Evolutionary conservation across 495 filamentous ascomycete species (phyloP).

Genomic region (Penicillium angulare): DNA sequence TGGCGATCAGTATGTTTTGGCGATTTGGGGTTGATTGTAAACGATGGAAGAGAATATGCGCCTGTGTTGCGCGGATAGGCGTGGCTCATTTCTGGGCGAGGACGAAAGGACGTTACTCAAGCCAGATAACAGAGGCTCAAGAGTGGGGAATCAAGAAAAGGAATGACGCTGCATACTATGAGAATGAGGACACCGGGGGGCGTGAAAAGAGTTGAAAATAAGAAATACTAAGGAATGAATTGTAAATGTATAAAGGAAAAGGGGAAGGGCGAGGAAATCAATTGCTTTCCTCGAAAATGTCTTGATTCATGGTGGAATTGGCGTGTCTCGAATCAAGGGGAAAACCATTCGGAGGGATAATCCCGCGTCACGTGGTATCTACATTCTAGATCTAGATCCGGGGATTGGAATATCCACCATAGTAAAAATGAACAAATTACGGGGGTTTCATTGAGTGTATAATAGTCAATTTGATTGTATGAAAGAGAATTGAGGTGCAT

Average conservation of each 20-base stretch:
- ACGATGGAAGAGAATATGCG: constrained; percentile 30
- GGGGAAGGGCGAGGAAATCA: neutral
- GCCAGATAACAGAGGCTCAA: constrained; percentile 8
- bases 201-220: neutral
- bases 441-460: too few species aligned
- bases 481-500: too few species aligned
- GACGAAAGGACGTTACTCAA: constrained; percentile 4
- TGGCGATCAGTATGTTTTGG: constrained; percentile 7
- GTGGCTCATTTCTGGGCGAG: constrained; percentile 30
- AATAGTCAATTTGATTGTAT: too few species aligned
- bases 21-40: constrained; percentile 14
- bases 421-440: too few species aligned
- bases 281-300: neutral
- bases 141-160: constrained; percentile 15
- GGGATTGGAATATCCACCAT: too few species aligned
- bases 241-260: neutral
- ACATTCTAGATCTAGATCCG: neutral
- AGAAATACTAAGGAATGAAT: constrained; percentile 9
- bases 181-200: neutral
- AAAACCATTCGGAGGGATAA: neutral
- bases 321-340: neutral
- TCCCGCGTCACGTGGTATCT: constrained; percentile 1
- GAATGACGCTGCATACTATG: constrained; percentile 24
- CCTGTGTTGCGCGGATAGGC: constrained; percentile 32
- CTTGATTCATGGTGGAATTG: neutral